Evolutionary conservation across 257 asterid genomes (phyloP), one percentile per base, ranked within the genome.

Genomic region (Mitragyna speciosa): DNA sequence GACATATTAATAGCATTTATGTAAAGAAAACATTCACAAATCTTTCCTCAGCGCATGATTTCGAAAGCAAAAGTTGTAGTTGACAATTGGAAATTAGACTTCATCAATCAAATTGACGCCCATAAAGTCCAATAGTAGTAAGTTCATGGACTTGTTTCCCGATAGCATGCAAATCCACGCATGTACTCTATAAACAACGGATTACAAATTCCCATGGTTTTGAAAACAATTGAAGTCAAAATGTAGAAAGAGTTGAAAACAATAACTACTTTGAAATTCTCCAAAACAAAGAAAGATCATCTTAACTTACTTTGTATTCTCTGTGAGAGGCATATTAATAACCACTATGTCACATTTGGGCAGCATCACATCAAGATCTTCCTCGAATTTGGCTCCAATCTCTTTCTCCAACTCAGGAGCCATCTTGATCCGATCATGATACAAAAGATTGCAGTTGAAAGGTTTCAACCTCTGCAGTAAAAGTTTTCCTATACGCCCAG

Each of bases 391-490:
- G 0, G 99, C 97, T 17, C 99, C 99, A 1, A 75, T 90, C 59
- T 96, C 87, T 68, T 76, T 91, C 93, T 96, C 99, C 76, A 96
- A 79, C 80, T 90, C 92, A 0, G 92, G 81, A 30, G 90, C 96
- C 88, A 96, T 92, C 91, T 85, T 84, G 72, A 96, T 31, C 22
- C 99, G 97, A 76, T 96, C 99, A 70, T 96, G 99, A 79, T 96
- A 96, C 68, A 96, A 87, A 36, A 94, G 86, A 86, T 90, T 96
- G 76, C 98, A 96, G 82, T 90, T 90, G 89, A 96, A 94, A 79
- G 99, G 99, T 67, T 94, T 96, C 88, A 96, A 51, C 64, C 99
- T 88, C 90, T 96, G 99, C 24, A 96, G 95, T 71, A 96, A 77
- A 22, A 92, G 92, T 83, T 83, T 87, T 41, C 99, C 99, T 61